These are phyloP conservation scores for Chaetomidium leptoderma DNA, from an alignment of 495 filamentous ascomycete species.

Conservation along the genomic window DNA sequence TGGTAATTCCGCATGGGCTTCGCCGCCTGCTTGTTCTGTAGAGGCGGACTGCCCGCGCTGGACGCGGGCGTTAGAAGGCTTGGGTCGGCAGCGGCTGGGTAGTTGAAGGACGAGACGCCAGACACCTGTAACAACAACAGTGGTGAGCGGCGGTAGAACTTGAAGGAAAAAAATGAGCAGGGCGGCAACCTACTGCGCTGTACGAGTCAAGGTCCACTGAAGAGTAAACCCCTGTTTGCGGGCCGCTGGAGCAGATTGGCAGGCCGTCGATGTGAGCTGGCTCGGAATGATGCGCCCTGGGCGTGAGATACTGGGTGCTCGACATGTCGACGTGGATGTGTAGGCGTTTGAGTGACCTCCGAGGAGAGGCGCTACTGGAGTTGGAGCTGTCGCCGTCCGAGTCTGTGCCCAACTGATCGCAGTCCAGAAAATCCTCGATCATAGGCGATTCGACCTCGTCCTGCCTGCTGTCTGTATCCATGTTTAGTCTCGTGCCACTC, in stretches of 20 bases:
- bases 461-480: slow-evolving; percentile 25
- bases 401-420: slow-evolving; percentile 20
- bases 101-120: slow-evolving; percentile 43
- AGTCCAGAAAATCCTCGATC: slow-evolving; percentile 23
- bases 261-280: slow-evolving; percentile 21
- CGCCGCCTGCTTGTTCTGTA: slow-evolving; percentile 34
- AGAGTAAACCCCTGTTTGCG: slow-evolving; percentile 25
- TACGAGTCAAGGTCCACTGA: slow-evolving; percentile 30
- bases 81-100: slow-evolving; percentile 40
- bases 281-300: slow-evolving; percentile 23
- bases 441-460: slow-evolving; percentile 18
- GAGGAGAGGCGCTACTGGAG: slow-evolving; percentile 16
- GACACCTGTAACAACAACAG: slow-evolving; percentile 23
- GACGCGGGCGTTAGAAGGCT: slow-evolving; percentile 47
- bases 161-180: too few relatives aligned
- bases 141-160: neutral
- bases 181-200: slow-evolving; percentile 30
- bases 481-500: slow-evolving; percentile 19
- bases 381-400: slow-evolving; percentile 19
- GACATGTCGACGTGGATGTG: slow-evolving; percentile 33
- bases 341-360: slow-evolving; percentile 17
- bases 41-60: slow-evolving; percentile 40
- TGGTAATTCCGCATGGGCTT: slow-evolving; percentile 37
- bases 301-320: slow-evolving; percentile 29
- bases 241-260: slow-evolving; percentile 22